phyloP scores from a whole-genome alignment of 768 basidiomycete species.

The Trametes cinnabarina region DNA sequence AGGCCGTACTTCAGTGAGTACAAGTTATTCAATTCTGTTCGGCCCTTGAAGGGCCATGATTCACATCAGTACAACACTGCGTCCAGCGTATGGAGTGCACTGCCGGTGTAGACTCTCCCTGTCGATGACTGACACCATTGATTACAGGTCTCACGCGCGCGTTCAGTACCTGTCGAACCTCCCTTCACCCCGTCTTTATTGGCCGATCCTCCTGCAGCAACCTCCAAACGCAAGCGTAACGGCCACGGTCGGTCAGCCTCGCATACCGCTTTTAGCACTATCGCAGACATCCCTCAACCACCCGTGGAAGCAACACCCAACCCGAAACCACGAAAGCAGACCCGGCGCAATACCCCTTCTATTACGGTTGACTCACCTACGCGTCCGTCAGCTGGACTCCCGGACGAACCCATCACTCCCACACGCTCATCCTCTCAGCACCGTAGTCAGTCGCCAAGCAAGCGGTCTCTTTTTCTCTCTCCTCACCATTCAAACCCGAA shows the following conservation, averaged over 20 bases:
- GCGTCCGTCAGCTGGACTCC: slow-evolving; percentile 18
- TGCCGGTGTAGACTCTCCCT: too few relatives aligned
- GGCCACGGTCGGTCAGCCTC: slow-evolving; percentile 22
- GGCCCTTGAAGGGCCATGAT: too few relatives aligned
- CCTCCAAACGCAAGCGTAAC: slow-evolving; percentile 41
- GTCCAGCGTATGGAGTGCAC: too few relatives aligned
- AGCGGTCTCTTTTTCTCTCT: slow-evolving; percentile 33
- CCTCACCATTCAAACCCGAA: slow-evolving; percentile 49
- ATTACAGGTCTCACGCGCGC: slow-evolving; percentile 19
- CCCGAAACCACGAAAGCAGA: slow-evolving; percentile 58
- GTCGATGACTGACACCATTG: not conserved
- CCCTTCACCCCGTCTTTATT: slow-evolving; percentile 14
- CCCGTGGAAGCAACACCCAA: slow-evolving; percentile 50
- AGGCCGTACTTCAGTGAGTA: slow-evolving; percentile 23
- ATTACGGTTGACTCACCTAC: slow-evolving; percentile 28
- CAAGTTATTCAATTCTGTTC: too few relatives aligned
- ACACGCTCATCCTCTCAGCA: slow-evolving; percentile 25
- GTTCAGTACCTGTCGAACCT: slow-evolving; percentile 18
- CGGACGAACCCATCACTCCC: slow-evolving; percentile 24
- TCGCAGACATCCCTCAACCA: slow-evolving; percentile 18
- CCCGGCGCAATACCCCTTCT: slow-evolving; percentile 23
- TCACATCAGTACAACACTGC: too few relatives aligned
- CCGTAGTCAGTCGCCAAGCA: slow-evolving; percentile 27
- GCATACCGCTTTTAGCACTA: slow-evolving; percentile 10
- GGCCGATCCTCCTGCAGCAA: slow-evolving; percentile 4